Evolutionary conservation across 495 filamentous ascomycete genomes (phyloP).

Genomic region (Lichina pygmaea): DNA sequence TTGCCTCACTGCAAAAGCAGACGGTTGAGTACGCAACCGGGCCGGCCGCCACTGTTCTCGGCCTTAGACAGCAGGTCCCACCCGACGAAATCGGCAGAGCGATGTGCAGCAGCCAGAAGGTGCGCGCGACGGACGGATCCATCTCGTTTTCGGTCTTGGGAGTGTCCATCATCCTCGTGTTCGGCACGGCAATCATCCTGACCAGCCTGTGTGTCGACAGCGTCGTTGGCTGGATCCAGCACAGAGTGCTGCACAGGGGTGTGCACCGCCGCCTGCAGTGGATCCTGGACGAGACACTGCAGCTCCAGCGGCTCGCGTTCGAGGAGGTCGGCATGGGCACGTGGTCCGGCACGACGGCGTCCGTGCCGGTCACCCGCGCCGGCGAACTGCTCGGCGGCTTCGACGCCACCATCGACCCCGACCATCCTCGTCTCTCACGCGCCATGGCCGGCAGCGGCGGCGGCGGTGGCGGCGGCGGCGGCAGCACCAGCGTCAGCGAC

Average conservation of each 20-base stretch:
- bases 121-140: background rate
- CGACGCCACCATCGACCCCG: background rate
- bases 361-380: background rate
- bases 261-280: constrained; percentile 7
- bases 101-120: background rate
- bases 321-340: constrained; percentile 9
- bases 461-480: background rate
- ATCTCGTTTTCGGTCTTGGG: background rate
- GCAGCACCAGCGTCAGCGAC: too few species aligned
- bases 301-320: constrained; percentile 9
- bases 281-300: constrained; percentile 7
- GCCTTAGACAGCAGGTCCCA: background rate
- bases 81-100: background rate
- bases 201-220: constrained; percentile 3
- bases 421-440: background rate
- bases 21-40: constrained; percentile 4
- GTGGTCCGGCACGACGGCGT: constrained; percentile 1
- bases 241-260: background rate
- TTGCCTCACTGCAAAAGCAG: constrained; percentile 3
- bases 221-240: constrained; percentile 3
- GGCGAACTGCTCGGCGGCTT: background rate
- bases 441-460: too few species aligned
- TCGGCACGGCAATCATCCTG: background rate
- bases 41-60: background rate
- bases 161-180: background rate